These are phyloP conservation scores for Lichtheimia ramosa DNA, from an alignment of 371 early-diverging fungal species.

Conservation along the genomic window DNA sequence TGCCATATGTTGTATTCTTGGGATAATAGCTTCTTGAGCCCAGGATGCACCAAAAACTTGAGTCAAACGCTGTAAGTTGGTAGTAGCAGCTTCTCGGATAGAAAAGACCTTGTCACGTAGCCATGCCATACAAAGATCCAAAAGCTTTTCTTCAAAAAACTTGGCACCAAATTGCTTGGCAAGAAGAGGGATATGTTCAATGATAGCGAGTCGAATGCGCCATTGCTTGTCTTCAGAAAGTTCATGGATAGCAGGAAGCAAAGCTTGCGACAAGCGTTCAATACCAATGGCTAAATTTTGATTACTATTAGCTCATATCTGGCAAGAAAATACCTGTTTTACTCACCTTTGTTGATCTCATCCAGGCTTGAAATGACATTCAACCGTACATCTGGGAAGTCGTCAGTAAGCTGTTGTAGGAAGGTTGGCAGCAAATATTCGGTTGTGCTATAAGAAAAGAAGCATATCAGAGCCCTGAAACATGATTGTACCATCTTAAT, in stretches of 20 bases:
- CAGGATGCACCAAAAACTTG: constrained; percentile 87
- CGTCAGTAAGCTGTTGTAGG: constrained; percentile 94
- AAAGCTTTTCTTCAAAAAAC: constrained; percentile 96
- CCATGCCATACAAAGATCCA: constrained; percentile 94
- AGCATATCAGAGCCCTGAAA: not conserved
- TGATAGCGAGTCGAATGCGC: constrained; percentile 97
- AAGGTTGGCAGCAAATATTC: constrained; percentile 94
- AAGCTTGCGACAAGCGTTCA: constrained; percentile 93
- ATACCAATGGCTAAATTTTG: constrained; percentile 85
- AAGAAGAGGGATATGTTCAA: constrained; percentile 96
- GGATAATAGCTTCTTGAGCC: constrained; percentile 19
- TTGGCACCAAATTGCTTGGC: constrained; percentile 93
- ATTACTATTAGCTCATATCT: not conserved
- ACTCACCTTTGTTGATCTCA: constrained; percentile 81
- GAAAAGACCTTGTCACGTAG: constrained; percentile 97
- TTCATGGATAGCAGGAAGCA: constrained; percentile 97
- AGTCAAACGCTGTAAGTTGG: constrained; percentile 87
- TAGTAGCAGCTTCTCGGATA: constrained; percentile 95
- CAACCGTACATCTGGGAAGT: constrained; percentile 95
- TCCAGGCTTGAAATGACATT: constrained; percentile 98
- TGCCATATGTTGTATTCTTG: constrained; percentile 62
- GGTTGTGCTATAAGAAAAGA: constrained; percentile 65
- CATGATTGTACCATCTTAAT: not conserved
- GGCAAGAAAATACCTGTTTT: not conserved
- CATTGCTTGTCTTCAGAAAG: constrained; percentile 99